A percentile compares a stretch with the other conserved stretches of the same genome.
These are phyloP conservation scores for Candida railenensis DNA, from an alignment of 805 yeast species.

Conservation along the genomic window DNA sequence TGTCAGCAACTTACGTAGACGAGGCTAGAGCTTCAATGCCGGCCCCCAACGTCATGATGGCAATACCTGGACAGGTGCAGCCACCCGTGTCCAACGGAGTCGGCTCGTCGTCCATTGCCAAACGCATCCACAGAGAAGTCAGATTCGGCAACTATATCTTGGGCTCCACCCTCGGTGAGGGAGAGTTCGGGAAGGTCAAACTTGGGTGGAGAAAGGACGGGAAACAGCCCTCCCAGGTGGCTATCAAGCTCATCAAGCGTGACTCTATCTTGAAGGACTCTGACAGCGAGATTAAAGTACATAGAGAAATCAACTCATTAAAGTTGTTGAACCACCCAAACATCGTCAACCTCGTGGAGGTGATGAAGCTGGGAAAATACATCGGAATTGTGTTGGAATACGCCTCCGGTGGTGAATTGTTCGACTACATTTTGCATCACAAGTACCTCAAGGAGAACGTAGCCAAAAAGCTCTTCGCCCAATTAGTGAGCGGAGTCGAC, in stretches of 20 bases:
- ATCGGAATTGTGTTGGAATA: constrained; percentile 96
- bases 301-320: constrained; percentile 89
- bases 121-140: constrained; percentile 57
- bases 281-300: constrained; percentile 84
- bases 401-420: constrained; percentile 96
- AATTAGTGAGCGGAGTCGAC: constrained; percentile 88
- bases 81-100: not conserved
- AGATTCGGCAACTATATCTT: constrained; percentile 87
- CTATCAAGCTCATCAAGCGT: constrained; percentile 86
- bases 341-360: constrained; percentile 88
- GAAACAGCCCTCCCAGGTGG: constrained; percentile 77
- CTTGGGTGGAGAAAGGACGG: constrained; percentile 93
- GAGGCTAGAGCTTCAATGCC: constrained; percentile 3
- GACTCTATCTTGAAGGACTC: constrained; percentile 86
- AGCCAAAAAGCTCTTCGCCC: constrained; percentile 89
- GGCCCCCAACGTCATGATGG: constrained; percentile 1
- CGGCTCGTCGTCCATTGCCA: too few species aligned
- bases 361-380: constrained; percentile 88
- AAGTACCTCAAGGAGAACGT: constrained; percentile 81
- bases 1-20: constrained; percentile 2
- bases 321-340: constrained; percentile 89
- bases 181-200: constrained; percentile 97
- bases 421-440: constrained; percentile 86
- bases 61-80: too few species aligned
- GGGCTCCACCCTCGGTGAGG: constrained; percentile 95